phyloP scores from a whole-genome alignment of 2,329 filamentous ascomycete genomes.

The Huntiella abstrusa region DNA sequence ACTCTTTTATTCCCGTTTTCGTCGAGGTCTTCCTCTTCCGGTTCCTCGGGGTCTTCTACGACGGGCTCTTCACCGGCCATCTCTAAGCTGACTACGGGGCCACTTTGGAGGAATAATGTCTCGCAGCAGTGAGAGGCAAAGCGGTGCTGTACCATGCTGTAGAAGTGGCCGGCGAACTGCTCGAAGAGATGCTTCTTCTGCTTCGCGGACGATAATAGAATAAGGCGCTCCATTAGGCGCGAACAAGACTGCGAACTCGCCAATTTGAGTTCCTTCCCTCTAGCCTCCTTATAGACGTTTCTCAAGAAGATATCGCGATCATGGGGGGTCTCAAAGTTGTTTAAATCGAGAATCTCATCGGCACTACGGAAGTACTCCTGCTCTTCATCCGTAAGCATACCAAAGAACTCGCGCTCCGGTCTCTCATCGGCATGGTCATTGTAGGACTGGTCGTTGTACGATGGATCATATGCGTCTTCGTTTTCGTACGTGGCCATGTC shows the following conservation, averaged over 20 bases:
- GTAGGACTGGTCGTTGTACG: constrained; percentile 10
- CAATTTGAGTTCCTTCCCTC: constrained; percentile 87
- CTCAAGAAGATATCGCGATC: constrained; percentile 53
- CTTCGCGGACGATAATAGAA: constrained; percentile 54
- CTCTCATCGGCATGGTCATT: constrained; percentile 14
- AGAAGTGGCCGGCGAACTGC: constrained; percentile 71
- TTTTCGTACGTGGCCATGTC: neutral
- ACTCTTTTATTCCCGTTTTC: constrained; percentile 16
- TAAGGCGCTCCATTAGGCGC: constrained; percentile 75
- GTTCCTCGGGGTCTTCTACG: constrained; percentile 20
- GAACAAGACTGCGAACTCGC: constrained; percentile 93
- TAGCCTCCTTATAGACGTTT: constrained; percentile 70
- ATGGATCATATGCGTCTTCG: constrained; percentile 4
- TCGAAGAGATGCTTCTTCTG: constrained; percentile 80
- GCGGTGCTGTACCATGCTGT: constrained; percentile 78
- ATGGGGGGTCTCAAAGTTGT: constrained; percentile 65
- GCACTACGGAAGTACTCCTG: constrained; percentile 88
- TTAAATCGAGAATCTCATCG: constrained; percentile 74
- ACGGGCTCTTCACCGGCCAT: constrained; percentile 28
- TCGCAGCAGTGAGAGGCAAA: constrained; percentile 97
- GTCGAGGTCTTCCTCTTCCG: constrained; percentile 3
- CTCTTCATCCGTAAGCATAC: constrained; percentile 79
- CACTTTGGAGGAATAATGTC: constrained; percentile 70
- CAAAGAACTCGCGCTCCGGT: constrained; percentile 63
- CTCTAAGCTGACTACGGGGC: constrained; percentile 60